Conservation (phyloP, 2,329 filamentous ascomycete species). For the Trichoderma brevicompactum region DNA sequence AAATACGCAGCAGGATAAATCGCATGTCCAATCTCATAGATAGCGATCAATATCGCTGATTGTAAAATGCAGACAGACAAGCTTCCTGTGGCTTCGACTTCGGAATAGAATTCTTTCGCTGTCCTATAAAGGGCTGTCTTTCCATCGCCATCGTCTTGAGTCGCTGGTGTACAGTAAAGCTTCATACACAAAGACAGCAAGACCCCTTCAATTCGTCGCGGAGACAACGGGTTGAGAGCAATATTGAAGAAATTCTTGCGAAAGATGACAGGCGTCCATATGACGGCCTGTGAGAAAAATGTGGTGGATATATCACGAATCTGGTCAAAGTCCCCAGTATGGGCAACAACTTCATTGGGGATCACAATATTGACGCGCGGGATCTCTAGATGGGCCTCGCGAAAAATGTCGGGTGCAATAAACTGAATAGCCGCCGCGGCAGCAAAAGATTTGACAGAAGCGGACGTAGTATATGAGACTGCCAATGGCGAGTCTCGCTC, state of each 20-base stretch:
- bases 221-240: background rate
- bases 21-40: slow-evolving; percentile 11
- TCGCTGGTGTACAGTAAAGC: background rate
- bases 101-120: background rate
- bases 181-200: slow-evolving; percentile 10
- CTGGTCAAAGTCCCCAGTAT: background rate
- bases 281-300: background rate
- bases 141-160: background rate
- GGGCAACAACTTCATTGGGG: background rate
- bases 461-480: background rate
- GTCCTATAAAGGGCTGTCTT: background rate
- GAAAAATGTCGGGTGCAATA: slow-evolving; percentile 5
- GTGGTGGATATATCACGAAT: background rate
- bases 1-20: slow-evolving; percentile 12
- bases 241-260: slow-evolving; percentile 5
- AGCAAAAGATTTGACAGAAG: background rate
- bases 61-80: slow-evolving; percentile 11
- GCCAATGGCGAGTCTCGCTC: background rate
- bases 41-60: slow-evolving; percentile 2
- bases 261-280: slow-evolving; percentile 3
- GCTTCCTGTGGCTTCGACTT: background rate
- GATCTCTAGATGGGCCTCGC: slow-evolving; percentile 3
- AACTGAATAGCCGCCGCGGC: slow-evolving; percentile 5
- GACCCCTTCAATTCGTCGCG: slow-evolving; percentile 7
- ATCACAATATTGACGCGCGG: background rate